Base-by-base conservation (phyloP, 2,329 filamentous ascomycete genomes). In the Colletotrichum noveboracense region DNA sequence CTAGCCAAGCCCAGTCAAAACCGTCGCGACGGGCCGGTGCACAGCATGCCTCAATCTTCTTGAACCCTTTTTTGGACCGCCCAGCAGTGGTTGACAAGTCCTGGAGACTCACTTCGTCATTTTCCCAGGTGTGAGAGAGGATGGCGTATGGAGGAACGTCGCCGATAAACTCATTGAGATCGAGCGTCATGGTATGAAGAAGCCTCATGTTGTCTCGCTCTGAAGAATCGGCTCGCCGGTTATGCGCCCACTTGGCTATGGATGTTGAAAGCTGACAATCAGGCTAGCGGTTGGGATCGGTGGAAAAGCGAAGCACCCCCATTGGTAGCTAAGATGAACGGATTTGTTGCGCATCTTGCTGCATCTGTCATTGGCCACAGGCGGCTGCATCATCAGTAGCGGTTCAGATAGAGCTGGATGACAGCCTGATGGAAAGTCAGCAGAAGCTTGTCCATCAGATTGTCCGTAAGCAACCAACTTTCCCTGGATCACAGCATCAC, bases 91-190 rank as follows among this genome's bases (percentile, higher is more conserved):
- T 34, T 7, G 58, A 16, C 8, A 74, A 14, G 30, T 74, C 71
- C 43, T 79, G 78, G 56, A 78, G 78, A 6, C 77, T 79, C 36
- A 82, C 79, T 64, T 83, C 82, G 6, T 82, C 81, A 4, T 76
- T 48, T 12, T 76, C 79, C 79, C 81, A 82, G n/a, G 80, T 82
- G 75, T 83, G 82, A 16, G 82, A 83, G 12, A 83, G 73, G 56
- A 83, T 82, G 61, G 80, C 81, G 70, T 83, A 83, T 60, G 76
- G 71, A 6, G 81, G 81, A 9, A 79, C 77, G 58, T 81, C 78
- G 7, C 78, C 76, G 7, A 66, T 21, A 13, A 81, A 79, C 9
- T 77, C 76, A 21, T 78, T 67, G 7, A 81, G 71, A 12, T 66
- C 58, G 10, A 78, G 43, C 3, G 79, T 78, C 5, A 62, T 55